Percentiles rank a stretch among this genome's conserved stretches.
phyloP scores from a whole-genome alignment of 768 basidiomycete genomes.

The Boletus rubroflammeus region DNA sequence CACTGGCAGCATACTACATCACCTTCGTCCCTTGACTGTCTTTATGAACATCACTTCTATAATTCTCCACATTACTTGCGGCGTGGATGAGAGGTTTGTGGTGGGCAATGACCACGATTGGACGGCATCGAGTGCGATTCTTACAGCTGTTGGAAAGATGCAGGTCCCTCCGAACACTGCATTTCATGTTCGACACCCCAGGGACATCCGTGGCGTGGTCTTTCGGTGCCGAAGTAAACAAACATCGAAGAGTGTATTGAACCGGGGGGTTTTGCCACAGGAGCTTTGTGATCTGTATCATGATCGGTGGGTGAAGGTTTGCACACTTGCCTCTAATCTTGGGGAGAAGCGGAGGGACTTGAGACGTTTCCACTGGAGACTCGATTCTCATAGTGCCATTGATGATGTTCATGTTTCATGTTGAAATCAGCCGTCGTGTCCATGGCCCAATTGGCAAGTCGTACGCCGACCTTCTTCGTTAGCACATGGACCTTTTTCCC shows the following conservation, averaged over 20 bases:
- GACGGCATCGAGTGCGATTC: too few relatives aligned
- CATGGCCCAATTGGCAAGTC: too few relatives aligned
- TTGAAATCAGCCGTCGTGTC: too few relatives aligned
- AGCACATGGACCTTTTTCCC: too few relatives aligned
- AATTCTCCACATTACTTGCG: not conserved
- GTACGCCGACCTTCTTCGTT: too few relatives aligned
- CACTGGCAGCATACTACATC: not conserved
- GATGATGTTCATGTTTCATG: too few relatives aligned
- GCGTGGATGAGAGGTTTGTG: too few relatives aligned
- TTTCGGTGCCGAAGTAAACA: not conserved
- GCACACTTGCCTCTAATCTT: not conserved
- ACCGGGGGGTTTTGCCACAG: constrained; percentile 1
- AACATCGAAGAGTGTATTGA: constrained; percentile 1
- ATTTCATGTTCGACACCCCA: constrained; percentile 2
- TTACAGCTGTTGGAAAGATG: too few relatives aligned
- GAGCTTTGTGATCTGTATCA: not conserved
- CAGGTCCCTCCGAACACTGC: constrained; percentile 5
- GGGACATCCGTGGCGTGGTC: constrained; percentile 9
- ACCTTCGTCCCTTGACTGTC: constrained; percentile 1
- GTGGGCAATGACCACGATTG: too few relatives aligned
- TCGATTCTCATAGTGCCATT: not conserved
- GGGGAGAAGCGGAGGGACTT: not conserved
- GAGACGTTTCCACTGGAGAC: constrained; percentile 2
- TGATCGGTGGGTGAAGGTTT: not conserved
- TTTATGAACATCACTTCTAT: constrained; percentile 7